Conservation (phyloP, 345 rosid species). For the Eucalyptus shirleyi region DNA sequence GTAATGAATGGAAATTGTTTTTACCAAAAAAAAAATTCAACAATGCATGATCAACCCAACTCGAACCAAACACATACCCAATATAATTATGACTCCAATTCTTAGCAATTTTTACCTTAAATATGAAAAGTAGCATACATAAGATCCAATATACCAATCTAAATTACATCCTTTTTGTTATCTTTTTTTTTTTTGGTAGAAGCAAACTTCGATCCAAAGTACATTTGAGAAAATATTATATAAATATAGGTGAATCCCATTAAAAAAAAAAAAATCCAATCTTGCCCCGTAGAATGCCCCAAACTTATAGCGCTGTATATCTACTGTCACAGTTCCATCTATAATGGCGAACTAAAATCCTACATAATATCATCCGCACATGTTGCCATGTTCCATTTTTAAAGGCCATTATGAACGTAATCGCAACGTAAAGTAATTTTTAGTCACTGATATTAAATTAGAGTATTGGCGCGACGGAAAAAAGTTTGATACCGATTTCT, state of each 20-base stretch:
- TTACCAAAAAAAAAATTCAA: too few relatives aligned
- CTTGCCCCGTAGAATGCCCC: background rate
- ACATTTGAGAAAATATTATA: background rate
- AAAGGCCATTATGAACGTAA: background rate
- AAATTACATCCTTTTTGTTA: background rate
- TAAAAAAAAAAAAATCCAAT: background rate
- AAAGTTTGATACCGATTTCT: background rate
- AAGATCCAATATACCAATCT: background rate
- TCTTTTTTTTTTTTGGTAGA: background rate
- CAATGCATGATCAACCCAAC: background rate
- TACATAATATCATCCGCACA: background rate
- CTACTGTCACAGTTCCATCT: background rate
- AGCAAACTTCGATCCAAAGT: background rate
- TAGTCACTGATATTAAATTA: background rate
- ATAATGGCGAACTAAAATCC: background rate
- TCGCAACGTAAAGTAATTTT: background rate
- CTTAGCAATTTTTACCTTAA: background rate
- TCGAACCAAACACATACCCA: background rate
- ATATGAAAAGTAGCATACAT: background rate
- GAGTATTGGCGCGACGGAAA: background rate
- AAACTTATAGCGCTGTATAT: background rate
- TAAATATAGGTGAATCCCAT: background rate
- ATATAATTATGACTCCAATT: background rate
- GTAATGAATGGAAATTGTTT: too few relatives aligned
- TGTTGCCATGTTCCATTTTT: background rate